Conservation (phyloP, 2,329 filamentous ascomycete species). For the Trichophyton schoenleinii region DNA sequence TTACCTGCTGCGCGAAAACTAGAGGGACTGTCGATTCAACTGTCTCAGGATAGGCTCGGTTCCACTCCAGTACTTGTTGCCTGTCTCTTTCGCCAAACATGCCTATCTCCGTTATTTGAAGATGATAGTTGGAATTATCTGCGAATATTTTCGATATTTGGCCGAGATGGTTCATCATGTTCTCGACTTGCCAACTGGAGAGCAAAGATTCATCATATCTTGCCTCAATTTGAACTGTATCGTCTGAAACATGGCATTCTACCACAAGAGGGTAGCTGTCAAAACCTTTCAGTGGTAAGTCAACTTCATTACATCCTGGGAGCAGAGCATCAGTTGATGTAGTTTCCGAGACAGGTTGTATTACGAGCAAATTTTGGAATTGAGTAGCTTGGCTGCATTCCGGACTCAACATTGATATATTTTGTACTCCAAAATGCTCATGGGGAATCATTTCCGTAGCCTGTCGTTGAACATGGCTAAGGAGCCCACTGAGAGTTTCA, state of each 20-base stretch:
- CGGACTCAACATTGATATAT: constrained; percentile 40
- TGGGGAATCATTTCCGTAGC: constrained; percentile 43
- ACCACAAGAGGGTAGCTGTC: constrained; percentile 40
- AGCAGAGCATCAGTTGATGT: background rate
- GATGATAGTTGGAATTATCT: constrained; percentile 14
- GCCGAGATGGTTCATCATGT: constrained; percentile 8
- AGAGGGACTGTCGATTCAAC: constrained; percentile 24
- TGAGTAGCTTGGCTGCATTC: constrained; percentile 31
- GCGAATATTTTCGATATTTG: constrained; percentile 2
- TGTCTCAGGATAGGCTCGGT: constrained; percentile 25
- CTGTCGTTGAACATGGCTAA: constrained; percentile 42
- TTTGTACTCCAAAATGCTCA: constrained; percentile 43
- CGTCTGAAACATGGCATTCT: constrained; percentile 46
- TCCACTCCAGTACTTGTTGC: background rate
- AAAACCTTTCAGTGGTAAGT: background rate
- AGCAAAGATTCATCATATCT: background rate
- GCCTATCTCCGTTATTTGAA: constrained; percentile 8
- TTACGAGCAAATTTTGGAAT: constrained; percentile 19
- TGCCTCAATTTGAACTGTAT: constrained; percentile 40
- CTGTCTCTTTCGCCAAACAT: constrained; percentile 22
- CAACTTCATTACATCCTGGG: background rate
- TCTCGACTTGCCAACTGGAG: background rate
- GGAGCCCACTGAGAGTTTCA: constrained; percentile 33
- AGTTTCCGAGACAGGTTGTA: constrained; percentile 10
- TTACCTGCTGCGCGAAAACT: background rate